Conservation (phyloP, 495 filamentous ascomycete genomes). For the Recurvomyces mirabilis region DNA sequence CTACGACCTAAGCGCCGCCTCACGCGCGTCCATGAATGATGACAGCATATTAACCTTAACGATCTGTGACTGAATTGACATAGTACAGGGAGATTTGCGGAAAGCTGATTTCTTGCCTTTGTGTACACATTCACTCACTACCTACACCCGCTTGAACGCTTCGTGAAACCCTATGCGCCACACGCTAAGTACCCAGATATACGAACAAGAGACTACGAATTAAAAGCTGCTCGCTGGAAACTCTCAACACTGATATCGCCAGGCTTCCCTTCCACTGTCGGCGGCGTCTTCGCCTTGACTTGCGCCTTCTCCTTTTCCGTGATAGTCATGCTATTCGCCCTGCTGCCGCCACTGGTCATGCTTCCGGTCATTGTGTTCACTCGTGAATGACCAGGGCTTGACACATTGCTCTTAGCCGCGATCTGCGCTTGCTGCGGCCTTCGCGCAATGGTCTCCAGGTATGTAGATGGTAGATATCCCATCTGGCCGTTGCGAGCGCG, state of each 20-base stretch:
- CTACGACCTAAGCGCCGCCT: neutral
- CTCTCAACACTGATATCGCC: slow-evolving; percentile 64
- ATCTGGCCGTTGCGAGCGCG: slow-evolving; percentile 81
- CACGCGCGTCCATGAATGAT: neutral
- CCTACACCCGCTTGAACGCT: slow-evolving; percentile 22
- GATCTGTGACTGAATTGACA: too few relatives aligned
- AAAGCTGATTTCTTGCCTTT: too few relatives aligned
- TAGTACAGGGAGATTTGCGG: too few relatives aligned
- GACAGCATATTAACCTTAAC: too few relatives aligned
- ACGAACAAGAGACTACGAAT: too few relatives aligned
- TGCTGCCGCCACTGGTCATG: slow-evolving; percentile 32
- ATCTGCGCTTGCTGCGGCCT: slow-evolving; percentile 45
- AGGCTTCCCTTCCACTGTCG: slow-evolving; percentile 26
- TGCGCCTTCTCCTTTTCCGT: slow-evolving; percentile 43
- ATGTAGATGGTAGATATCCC: slow-evolving; percentile 81
- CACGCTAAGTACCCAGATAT: too few relatives aligned
- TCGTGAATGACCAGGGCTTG: slow-evolving; percentile 33
- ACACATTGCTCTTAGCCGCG: slow-evolving; percentile 33
- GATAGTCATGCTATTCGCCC: slow-evolving; percentile 33
- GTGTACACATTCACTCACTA: too few relatives aligned
- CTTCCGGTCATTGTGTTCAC: slow-evolving; percentile 32
- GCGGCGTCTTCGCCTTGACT: slow-evolving; percentile 42
- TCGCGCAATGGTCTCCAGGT: slow-evolving; percentile 71
- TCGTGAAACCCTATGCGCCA: neutral
- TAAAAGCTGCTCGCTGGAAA: slow-evolving; percentile 84